Base-by-base conservation (phyloP, 2,329 filamentous ascomycete species). In the Periglandula ipomoeae region DNA sequence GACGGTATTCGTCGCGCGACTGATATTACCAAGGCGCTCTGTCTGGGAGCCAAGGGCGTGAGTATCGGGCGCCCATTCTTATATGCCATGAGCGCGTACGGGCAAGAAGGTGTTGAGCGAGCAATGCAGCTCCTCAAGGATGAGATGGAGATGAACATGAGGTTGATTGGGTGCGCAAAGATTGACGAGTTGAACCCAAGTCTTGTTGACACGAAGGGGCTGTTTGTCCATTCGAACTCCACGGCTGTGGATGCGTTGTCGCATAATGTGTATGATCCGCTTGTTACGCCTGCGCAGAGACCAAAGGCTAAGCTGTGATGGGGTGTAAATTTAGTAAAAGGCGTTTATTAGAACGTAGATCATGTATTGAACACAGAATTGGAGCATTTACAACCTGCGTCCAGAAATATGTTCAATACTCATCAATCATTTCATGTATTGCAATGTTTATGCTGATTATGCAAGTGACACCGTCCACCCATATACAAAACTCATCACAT, bases 91-190 rank as follows among this genome's bases (percentile, higher is more conserved):
- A 87, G 84, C 54, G 82, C 89, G 9, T 97, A 97, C 61, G 93
- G 93, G 1, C 70, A 88, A 51, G 75, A 84, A 2, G 93, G 93
- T 54, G 91, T 97, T 19, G 87, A 94, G 61, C 79, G 88, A 30
- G 93, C 93, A 27, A 95, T 97, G 85, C 85, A 89, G 67, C 71
- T 95, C 50, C 76, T 95, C 57, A 89, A 87, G 71, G 93, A 97
- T 61, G 93, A 98, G 76, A 87, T 98, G 80, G 89, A 94, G 72
- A 97, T 97, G 91, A 93, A 91, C 62, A 97, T 98, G 93, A 81
- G 93, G 6, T 72, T 98, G 54, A 89, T 98, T 57, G 93, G 93
- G 9, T 87, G 82, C 51, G 79, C 76, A 19, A 82, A 70, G 52
- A 67, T 98, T 27, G 81, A 82, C 32, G 82, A 98, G 57, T 70